Conservation (phyloP, 2,329 filamentous ascomycete species). For the Drechmeria coniospora region DNA sequence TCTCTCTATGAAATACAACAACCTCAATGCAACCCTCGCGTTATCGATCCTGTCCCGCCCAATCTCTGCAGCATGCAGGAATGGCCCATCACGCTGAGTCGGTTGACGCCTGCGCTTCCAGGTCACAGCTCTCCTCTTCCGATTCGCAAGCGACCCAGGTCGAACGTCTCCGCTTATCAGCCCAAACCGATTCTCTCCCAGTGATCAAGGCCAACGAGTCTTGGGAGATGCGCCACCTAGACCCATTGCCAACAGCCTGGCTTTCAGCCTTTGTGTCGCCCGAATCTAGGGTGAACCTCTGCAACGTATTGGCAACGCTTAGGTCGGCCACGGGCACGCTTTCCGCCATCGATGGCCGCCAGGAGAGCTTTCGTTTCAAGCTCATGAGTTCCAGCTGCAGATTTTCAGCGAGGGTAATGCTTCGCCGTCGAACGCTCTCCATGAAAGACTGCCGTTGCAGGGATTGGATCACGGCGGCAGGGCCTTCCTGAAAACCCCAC, state of each 20-base stretch:
- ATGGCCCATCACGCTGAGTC: not conserved
- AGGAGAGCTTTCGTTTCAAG: slow-evolving; percentile 8
- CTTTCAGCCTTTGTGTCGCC: not conserved
- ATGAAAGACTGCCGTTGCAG: slow-evolving; percentile 11
- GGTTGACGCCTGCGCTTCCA: slow-evolving; percentile 7
- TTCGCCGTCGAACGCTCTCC: slow-evolving; percentile 11
- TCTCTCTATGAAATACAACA: slow-evolving; percentile 21
- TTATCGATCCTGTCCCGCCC: not conserved
- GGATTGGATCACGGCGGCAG: not conserved
- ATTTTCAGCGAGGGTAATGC: slow-evolving; percentile 11
- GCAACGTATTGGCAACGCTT: slow-evolving; percentile 1
- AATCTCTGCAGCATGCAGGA: not conserved
- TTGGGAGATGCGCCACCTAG: slow-evolving; percentile 3
- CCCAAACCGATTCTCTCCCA: slow-evolving; percentile 8
- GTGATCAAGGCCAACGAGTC: slow-evolving; percentile 9
- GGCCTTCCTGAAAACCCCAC: not conserved
- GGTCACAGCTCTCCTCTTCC: slow-evolving; percentile 3
- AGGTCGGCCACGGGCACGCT: slow-evolving; percentile 1
- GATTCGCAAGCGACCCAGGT: slow-evolving; percentile 3
- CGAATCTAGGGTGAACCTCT: slow-evolving; percentile 1
- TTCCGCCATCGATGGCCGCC: slow-evolving; percentile 1
- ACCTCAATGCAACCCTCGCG: slow-evolving; percentile 1
- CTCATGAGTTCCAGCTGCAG: slow-evolving; percentile 10
- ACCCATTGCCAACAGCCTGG: not conserved
- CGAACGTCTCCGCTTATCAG: slow-evolving; percentile 6